Evolutionary conservation across 1,139 yeast species (phyloP), one percentile per base, ranked within the genome.

Genomic region (Pneumocystis jirovecii): DNA sequence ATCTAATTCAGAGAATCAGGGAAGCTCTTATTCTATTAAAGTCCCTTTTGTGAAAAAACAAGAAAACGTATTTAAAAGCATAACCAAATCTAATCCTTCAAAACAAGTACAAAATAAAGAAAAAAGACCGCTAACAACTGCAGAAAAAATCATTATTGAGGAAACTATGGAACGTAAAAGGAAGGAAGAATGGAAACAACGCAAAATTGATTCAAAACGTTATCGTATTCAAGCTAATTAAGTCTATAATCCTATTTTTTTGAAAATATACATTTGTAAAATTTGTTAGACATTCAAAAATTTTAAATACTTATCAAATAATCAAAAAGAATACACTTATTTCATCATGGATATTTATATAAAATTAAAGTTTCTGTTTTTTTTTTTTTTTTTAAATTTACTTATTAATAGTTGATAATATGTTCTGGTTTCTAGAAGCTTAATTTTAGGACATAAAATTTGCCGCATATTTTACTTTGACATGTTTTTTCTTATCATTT

Each of bases 141-240:
- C 65, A 34, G 64, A 65, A 39, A 64, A 63, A 34, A 65, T 65
- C 37, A 61, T 65, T 31, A 7, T 61, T 56, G 67, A 65, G 17
- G 65, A 63, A 31, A 61, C 39, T 7, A 29, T 39, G 31, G 50
- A 65, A 8, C 34, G 40, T 2, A 42, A 34, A 31, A 21, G 62
- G 15, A 60, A 40, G 8, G 62, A 40, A 60, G 62, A 29, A 42
- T 25, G 25, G 40, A 31, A 25, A 40, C 10, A 25, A 15, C 61
- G 56, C 15, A 21, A 25, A 21, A 25, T 50, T 3, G n/a, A 50
- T 50, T 50, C 57, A 50, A 50, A 50, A 50, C 31, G 34, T 8
- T n/a, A 6, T 25, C 57, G 34, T 25, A 6, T 50, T 50, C n/a
- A 50, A 25, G 3, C 4, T 50, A 15, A 25, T 7, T 50, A 17